Conservation (phyloP, 2,329 filamentous ascomycete species). For the Pseudogymnoascus sp. region DNA sequence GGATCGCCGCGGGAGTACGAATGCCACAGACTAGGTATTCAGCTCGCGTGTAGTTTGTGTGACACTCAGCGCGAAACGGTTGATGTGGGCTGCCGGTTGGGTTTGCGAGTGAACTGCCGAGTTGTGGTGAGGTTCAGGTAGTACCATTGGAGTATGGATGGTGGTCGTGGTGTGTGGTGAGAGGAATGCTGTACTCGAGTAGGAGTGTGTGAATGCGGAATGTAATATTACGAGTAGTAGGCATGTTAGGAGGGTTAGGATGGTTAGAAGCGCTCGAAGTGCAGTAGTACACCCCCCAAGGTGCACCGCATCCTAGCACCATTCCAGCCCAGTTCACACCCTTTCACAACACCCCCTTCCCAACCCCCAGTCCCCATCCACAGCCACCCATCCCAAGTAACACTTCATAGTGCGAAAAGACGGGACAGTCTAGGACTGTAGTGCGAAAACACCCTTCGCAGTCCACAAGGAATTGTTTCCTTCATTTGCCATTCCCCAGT, state of each 20-base stretch:
- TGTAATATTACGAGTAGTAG: neutral
- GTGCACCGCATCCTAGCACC: neutral
- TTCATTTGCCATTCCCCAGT: too few species aligned
- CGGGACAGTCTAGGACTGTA: neutral
- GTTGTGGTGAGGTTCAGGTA: neutral
- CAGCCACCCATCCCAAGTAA: neutral
- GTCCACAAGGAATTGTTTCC: too few species aligned
- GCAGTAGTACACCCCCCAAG: constrained; percentile 2
- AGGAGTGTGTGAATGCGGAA: neutral
- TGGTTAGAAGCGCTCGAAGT: neutral
- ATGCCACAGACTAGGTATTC: neutral
- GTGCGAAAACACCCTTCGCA: neutral
- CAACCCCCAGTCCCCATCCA: too few species aligned
- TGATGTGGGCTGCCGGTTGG: neutral
- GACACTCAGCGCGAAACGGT: neutral
- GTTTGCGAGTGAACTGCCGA: neutral
- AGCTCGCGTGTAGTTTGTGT: neutral
- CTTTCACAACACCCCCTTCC: neutral
- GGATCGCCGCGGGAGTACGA: neutral
- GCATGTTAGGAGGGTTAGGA: neutral
- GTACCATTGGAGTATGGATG: too few species aligned
- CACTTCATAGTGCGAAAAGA: neutral
- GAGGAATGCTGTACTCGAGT: neutral
- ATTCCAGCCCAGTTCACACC: neutral
- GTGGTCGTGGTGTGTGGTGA: neutral